Percentiles rank a stretch among this genome's conserved stretches.
Evolutionary conservation across 768 basidiomycete species (phyloP).

Genomic region (Suillus paluster): DNA sequence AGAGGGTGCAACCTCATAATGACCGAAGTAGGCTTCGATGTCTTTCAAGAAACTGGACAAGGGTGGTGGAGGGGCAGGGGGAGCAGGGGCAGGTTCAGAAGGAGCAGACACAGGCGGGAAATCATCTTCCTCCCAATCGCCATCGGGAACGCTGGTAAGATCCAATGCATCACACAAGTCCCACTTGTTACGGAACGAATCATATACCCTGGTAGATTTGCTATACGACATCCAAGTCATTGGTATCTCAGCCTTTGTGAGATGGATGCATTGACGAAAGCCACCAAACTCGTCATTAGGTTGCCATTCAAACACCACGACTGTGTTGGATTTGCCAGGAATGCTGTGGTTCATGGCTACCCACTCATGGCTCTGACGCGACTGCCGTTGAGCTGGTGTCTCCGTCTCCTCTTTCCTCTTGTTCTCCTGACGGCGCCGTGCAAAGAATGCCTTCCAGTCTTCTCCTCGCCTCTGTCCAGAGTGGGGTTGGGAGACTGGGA

Average conservation of each 20-base stretch:
- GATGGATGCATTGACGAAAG: background rate
- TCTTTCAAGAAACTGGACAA: background rate
- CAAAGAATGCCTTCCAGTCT: background rate
- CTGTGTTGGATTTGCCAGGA: background rate
- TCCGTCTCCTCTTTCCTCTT: background rate
- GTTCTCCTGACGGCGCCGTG: background rate
- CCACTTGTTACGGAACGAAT: slow-evolving; percentile 4
- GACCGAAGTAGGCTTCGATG: background rate
- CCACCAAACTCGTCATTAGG: background rate
- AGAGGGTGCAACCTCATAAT: background rate
- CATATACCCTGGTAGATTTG: background rate
- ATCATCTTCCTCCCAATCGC: background rate
- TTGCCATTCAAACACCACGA: background rate
- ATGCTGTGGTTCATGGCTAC: background rate
- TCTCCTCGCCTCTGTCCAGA: background rate
- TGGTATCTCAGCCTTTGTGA: background rate
- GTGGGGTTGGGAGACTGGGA: background rate
- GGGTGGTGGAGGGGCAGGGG: background rate
- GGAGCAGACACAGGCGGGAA: background rate
- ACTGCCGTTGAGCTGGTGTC: background rate
- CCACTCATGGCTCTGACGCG: background rate
- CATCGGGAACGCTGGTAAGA: background rate
- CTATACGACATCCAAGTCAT: background rate
- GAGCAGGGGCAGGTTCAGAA: background rate
- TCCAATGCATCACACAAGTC: background rate